phyloP scores from a whole-genome alignment of 2,329 filamentous ascomycete genomes.

The Emergomyces orientalis region DNA sequence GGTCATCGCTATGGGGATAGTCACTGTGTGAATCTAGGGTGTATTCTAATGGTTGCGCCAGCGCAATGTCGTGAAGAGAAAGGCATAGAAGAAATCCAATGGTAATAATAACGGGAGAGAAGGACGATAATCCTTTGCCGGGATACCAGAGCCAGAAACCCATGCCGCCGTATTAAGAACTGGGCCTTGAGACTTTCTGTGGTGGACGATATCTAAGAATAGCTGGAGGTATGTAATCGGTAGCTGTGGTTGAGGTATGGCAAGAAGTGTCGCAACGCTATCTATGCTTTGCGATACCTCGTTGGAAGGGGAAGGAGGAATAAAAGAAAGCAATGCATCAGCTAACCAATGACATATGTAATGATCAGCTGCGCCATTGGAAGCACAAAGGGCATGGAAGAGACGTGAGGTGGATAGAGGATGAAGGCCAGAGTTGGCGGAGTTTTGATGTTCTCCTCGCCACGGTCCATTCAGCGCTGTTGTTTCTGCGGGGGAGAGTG shows the following conservation, averaged over 20 bases:
- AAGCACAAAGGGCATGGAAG: background rate
- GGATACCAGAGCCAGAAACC: constrained; percentile 1
- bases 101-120: constrained; percentile 6
- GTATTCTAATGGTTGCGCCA: constrained; percentile 21
- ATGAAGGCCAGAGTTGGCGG: background rate
- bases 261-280: background rate
- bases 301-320: background rate
- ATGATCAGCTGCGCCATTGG: background rate
- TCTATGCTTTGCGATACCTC: background rate
- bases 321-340: background rate
- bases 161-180: background rate
- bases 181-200: background rate
- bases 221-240: background rate
- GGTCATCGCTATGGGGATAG: constrained; percentile 13
- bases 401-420: background rate
- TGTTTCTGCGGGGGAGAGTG: background rate
- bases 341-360: background rate
- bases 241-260: background rate
- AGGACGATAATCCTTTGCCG: constrained; percentile 4
- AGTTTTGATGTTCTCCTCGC: too few species aligned
- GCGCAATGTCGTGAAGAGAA: constrained; percentile 23
- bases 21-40: constrained; percentile 17
- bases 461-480: too few species aligned
- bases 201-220: background rate
- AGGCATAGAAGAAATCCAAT: constrained; percentile 15